Conservation (phyloP, 306 rosid genomes). For the Parietaria judaica region DNA sequence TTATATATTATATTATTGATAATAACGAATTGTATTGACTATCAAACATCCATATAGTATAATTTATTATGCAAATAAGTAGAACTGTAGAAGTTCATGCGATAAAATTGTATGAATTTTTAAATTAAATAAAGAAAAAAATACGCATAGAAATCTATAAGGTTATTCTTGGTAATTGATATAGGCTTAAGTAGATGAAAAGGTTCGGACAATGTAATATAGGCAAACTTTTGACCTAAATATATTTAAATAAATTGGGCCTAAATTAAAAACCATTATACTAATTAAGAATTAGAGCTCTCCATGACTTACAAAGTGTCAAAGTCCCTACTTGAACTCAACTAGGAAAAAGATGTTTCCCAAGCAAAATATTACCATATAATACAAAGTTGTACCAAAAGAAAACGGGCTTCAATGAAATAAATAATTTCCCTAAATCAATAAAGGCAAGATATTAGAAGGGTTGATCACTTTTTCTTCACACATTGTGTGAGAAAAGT, state of each 20-base stretch:
- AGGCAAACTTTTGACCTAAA: slow-evolving; percentile 18
- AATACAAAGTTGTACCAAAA: too few relatives aligned
- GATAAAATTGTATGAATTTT: background rate
- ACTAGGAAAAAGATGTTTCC: slow-evolving; percentile 14
- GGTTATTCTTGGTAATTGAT: background rate
- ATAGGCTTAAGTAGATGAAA: slow-evolving; percentile 21
- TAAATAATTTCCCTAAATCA: too few relatives aligned
- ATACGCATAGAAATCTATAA: too few relatives aligned
- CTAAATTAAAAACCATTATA: slow-evolving; percentile 14
- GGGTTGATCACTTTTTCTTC: background rate
- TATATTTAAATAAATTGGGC: slow-evolving; percentile 7
- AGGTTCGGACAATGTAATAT: slow-evolving; percentile 14
- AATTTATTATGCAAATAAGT: too few relatives aligned
- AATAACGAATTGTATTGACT: too few relatives aligned
- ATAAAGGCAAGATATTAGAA: background rate
- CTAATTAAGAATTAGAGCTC: too few relatives aligned
- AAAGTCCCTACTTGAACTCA: slow-evolving; percentile 10
- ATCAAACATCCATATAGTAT: too few relatives aligned
- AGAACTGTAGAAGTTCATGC: too few relatives aligned
- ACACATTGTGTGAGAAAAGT: background rate
- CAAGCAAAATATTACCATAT: too few relatives aligned
- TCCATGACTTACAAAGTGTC: background rate
- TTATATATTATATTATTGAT: too few relatives aligned
- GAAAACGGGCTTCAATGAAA: too few relatives aligned
- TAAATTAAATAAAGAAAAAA: background rate